Evolutionary conservation across 2,329 filamentous ascomycete species (phyloP), one percentile per base, ranked within the genome.

Genomic region (Cordyceps javanica): DNA sequence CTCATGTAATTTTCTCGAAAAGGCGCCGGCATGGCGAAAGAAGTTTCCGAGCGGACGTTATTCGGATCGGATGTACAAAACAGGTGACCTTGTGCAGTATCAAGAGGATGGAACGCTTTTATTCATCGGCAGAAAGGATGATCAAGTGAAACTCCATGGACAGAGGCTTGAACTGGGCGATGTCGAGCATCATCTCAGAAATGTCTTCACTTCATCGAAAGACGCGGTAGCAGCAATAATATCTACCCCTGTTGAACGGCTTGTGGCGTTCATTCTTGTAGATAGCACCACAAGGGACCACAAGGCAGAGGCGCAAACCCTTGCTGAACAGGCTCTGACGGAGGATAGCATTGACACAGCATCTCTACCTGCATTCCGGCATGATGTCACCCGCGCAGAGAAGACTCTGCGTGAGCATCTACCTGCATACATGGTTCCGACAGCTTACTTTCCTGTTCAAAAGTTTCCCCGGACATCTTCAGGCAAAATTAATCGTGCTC

Each of bases 91-190:
- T 34, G 61, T 34, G 38, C 51, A 60, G 19, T 70, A 72, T 41
- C 62, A 69, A 39, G 56, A 58, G 0, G 69, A 77, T 59, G 73
- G 73, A 11, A 62, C 61, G 5, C 65, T 79, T 21, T 61, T 68
- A 1, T 77, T 72, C 50, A 62, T 79, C 51, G 78, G 78, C 46
- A 71, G 81, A 41, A 80, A 79, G 61, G 81, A 83, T 62, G 72
- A 72, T 1, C 81, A 83, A 64, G 73, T 83, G 46, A 85, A 83
- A 65, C 66, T 84, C 16, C 73, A 76, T 26, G 84, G 83, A 42
- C 82, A 75, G 54, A 66, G 80, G 52, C 70, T 81, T 55, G 83
- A 79, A 66, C 69, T 79, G 3, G 60, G 53, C 19, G 63, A 64
- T 16, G 58, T 64, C 9, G 63, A 65, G 55, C 32, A 60, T 11